Evolutionary conservation across 2,329 filamentous ascomycete genomes (phyloP).

Genomic region (Trichothecium sympodiale): DNA sequence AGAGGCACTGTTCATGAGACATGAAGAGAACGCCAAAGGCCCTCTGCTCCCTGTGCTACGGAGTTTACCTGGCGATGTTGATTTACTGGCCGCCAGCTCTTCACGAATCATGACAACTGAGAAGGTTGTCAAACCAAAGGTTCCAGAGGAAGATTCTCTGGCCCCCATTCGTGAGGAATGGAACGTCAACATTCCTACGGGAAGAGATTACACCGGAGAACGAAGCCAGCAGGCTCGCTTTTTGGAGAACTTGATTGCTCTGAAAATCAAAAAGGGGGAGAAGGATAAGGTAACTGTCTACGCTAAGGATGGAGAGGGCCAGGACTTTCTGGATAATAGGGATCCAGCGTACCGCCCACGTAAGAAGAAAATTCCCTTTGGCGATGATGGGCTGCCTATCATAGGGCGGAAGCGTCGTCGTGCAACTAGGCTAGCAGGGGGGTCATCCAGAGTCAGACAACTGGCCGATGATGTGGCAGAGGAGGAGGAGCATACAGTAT

Average conservation of each 20-base stretch:
- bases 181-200: constrained; percentile 33
- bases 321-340: constrained; percentile 28
- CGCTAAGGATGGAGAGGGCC: constrained; percentile 31
- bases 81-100: constrained; percentile 61
- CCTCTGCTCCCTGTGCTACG: constrained; percentile 33
- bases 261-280: constrained; percentile 55
- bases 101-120: constrained; percentile 60
- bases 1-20: constrained; percentile 59
- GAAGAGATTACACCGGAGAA: constrained; percentile 34
- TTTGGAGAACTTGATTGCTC: constrained; percentile 51
- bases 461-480: too few species aligned
- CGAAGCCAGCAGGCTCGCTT: constrained; percentile 43
- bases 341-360: constrained; percentile 28
- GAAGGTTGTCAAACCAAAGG: constrained; percentile 42
- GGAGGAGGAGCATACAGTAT: too few species aligned
- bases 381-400: constrained; percentile 10
- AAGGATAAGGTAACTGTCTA: constrained; percentile 53
- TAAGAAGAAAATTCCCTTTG: constrained; percentile 13
- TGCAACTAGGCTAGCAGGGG: too few species aligned
- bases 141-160: constrained; percentile 20
- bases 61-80: constrained; percentile 47
- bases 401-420: too few species aligned
- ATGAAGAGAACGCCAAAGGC: constrained; percentile 11
- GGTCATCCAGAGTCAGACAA: too few species aligned
- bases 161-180: constrained; percentile 28